These are phyloP conservation scores for Paratinospora sagittata DNA, from an alignment of 164 flowering plant genomes.

Conservation along the genomic window DNA sequence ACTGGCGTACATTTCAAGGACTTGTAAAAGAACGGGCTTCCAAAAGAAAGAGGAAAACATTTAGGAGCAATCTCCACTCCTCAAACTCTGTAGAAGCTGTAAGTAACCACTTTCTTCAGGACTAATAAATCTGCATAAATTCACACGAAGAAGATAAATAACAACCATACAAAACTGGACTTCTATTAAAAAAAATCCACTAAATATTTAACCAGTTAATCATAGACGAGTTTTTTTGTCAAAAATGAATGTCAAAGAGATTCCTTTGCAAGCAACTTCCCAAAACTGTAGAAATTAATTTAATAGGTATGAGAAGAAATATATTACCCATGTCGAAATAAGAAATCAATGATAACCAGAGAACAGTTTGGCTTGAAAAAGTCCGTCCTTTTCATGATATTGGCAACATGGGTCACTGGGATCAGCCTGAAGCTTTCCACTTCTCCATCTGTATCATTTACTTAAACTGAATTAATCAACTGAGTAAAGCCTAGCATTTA, in stretches of 20 bases:
- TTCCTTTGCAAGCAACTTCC: background rate
- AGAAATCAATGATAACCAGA: constrained; percentile 82
- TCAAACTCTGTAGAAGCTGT: constrained; percentile 62
- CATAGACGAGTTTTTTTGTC: background rate
- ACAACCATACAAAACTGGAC: background rate
- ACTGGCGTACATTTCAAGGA: background rate
- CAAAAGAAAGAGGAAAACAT: background rate
- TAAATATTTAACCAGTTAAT: background rate
- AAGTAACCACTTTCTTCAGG: constrained; percentile 68
- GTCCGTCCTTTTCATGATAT: constrained; percentile 47
- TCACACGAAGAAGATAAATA: background rate
- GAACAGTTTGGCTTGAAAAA: constrained; percentile 75
- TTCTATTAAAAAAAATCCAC: background rate
- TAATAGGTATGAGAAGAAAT: constrained; percentile 1
- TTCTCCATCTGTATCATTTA: constrained; percentile 62
- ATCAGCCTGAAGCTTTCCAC: constrained; percentile 77
- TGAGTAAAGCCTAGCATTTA: background rate
- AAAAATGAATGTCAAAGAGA: background rate
- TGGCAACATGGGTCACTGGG: constrained; percentile 59
- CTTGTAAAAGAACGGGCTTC: background rate
- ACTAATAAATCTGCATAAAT: constrained; percentile 48
- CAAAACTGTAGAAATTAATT: background rate
- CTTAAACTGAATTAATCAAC: background rate
- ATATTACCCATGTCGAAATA: constrained; percentile 82
- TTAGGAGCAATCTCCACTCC: constrained; percentile 65